Conservation (phyloP, 2,329 filamentous ascomycete genomes). For the Tolypocladium guangdongense region DNA sequence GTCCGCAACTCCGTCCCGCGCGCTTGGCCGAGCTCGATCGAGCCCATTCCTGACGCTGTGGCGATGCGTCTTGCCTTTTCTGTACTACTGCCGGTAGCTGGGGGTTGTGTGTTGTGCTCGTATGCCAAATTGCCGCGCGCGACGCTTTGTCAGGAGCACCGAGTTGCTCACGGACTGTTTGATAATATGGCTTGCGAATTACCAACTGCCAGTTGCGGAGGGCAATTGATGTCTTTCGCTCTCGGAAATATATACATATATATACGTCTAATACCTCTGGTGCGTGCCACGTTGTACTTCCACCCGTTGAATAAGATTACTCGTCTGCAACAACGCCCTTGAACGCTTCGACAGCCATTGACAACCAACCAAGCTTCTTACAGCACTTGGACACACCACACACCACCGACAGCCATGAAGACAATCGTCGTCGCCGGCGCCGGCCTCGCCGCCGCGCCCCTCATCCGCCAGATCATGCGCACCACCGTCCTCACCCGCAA, state of each 20-base stretch:
- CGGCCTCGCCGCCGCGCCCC: conserved; percentile 32
- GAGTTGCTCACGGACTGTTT: too few species aligned
- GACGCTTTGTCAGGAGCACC: not conserved
- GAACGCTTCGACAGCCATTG: not conserved
- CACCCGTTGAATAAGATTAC: not conserved
- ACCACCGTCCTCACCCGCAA: conserved; percentile 26
- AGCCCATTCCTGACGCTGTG: not conserved
- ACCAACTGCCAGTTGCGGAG: not conserved
- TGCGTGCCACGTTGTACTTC: not conserved
- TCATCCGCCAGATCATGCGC: conserved; percentile 40
- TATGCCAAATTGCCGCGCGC: not conserved
- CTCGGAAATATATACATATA: not conserved
- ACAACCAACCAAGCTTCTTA: not conserved
- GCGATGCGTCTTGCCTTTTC: not conserved
- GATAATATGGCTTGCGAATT: too few species aligned
- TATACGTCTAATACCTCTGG: not conserved
- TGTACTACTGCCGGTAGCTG: not conserved
- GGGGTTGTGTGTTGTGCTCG: not conserved
- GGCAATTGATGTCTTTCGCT: too few species aligned
- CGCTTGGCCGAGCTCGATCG: not conserved
- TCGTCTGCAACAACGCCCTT: not conserved
- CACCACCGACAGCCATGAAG: conserved; percentile 11
- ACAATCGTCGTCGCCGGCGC: conserved; percentile 41
- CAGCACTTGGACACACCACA: too few species aligned
- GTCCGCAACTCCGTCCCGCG: not conserved